These are phyloP conservation scores for Byssothecium circinans DNA, from an alignment of 2,329 filamentous ascomycete species.

Conservation along the genomic window DNA sequence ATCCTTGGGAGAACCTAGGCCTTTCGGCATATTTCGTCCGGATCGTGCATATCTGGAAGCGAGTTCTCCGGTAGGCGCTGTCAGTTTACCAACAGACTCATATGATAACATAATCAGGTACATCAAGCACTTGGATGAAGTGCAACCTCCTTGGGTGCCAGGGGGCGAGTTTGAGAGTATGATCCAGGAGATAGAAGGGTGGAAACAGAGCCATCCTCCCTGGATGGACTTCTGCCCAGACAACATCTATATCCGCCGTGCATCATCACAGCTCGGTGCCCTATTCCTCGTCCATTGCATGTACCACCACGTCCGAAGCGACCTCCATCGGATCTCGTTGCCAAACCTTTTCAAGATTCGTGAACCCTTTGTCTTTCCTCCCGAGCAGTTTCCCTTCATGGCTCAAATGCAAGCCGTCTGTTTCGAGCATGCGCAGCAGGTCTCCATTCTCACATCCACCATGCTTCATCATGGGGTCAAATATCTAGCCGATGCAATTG, in stretches of 20 bases:
- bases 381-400: constrained; percentile 27
- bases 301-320: constrained; percentile 38
- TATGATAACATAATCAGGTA: constrained; percentile 17
- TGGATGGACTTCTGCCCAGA: constrained; percentile 38
- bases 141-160: constrained; percentile 33
- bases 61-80: constrained; percentile 28
- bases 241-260: constrained; percentile 39
- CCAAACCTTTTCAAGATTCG: constrained; percentile 37
- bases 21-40: constrained; percentile 38
- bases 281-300: constrained; percentile 38
- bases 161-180: constrained; percentile 31
- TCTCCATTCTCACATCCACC: constrained; percentile 31
- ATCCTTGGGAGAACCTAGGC: constrained; percentile 33
- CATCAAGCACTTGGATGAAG: constrained; percentile 37
- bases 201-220: constrained; percentile 32
- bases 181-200: constrained; percentile 28
- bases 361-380: constrained; percentile 32
- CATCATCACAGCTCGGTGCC: constrained; percentile 36
- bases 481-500: constrained; percentile 37
- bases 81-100: neutral
- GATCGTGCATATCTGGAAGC: constrained; percentile 37
- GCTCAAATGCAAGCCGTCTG: constrained; percentile 30
- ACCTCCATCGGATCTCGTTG: constrained; percentile 35
- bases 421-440: constrained; percentile 36
- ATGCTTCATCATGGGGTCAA: constrained; percentile 36